Percentiles rank a stretch among this genome's conserved stretches.
Evolutionary conservation across 208 protist species (phyloP).

Genomic region (Trypanosoma brucei): DNA sequence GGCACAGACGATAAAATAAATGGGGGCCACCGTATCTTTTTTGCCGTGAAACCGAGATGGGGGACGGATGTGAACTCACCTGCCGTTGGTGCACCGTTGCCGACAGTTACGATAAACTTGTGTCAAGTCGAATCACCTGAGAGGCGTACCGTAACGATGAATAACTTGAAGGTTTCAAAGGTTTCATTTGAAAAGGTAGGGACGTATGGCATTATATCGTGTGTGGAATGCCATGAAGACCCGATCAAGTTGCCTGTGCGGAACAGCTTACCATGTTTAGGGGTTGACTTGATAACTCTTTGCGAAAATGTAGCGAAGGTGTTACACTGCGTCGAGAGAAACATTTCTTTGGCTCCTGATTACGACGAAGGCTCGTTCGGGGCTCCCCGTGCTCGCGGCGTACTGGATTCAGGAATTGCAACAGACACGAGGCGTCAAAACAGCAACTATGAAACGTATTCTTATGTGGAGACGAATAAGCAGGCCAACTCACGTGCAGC

Average conservation of each 20-base stretch:
- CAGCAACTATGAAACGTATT: neutral
- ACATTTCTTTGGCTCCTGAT: no score
- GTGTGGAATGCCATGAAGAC: neutral
- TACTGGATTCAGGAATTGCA: no score
- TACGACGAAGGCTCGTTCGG: no score
- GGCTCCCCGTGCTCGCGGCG: no score
- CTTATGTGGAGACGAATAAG: neutral
- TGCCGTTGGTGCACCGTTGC: no score
- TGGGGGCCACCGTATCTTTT: neutral
- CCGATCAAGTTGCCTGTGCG: neutral
- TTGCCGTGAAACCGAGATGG: neutral
- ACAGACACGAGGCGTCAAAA: neutral
- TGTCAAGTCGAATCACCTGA: no score
- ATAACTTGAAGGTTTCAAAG: neutral
- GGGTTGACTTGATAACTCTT: neutral
- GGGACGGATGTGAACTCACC: no score
- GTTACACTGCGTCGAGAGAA: no score
- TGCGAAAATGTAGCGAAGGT: neutral
- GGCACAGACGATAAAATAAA: no score
- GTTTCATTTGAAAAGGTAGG: neutral
- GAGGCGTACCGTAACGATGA: neutral
- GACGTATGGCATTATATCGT: neutral
- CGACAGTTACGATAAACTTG: no score
- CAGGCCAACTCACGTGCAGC: neutral
- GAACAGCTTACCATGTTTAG: neutral